Base-by-base conservation (phyloP, 2,329 filamentous ascomycete species). In the Fusarium lateritium region DNA sequence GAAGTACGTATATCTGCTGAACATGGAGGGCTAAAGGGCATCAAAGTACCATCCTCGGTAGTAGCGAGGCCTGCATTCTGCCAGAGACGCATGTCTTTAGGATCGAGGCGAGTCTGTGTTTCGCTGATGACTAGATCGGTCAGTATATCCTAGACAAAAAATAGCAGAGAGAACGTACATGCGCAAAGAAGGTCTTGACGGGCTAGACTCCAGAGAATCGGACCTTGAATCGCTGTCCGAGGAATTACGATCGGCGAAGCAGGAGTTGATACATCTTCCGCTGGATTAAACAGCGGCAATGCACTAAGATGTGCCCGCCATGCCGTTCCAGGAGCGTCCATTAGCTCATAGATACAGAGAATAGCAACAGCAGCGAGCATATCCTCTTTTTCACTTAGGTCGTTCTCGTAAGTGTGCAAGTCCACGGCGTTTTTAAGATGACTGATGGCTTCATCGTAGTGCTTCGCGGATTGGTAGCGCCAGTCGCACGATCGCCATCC, bases 291-390 rank as follows among this genome's bases (percentile, higher is more conserved):
- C 1, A 88, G 87, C 67, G 91, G 91, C 0, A 90, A 86, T 1
- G 89, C 89, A 68, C 87, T 90, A 7, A 92, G 78, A 78, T 92
- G 90, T 6, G 88, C 83, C 33, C 85, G 84, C 89, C 89, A 92
- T 21, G 89, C 88, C 0, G 83, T 83, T 3, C 85, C 86, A 2
- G 88, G 89, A 2, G 87, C 86, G 75, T 91, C 88, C n/a, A 91
- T 80, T 61, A 91, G 88, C 66, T 92, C 89, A 73, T 91, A 91
- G 1, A 89, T 86, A 61, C 88, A 91, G 3, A 92, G 77, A 15
- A 92, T 91, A 1, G 89, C 88, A 3, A 89, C 89, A 3, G 89
- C 88, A 10, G 89, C 88, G 22, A 91, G 81, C 5, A 91, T 82
- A 60, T 91, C 69, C 40, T 76, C 59, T 40, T 65, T 70, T 0